Base-by-base conservation (phyloP, 306 rosid genomes). In the Alnus rubra region DNA sequence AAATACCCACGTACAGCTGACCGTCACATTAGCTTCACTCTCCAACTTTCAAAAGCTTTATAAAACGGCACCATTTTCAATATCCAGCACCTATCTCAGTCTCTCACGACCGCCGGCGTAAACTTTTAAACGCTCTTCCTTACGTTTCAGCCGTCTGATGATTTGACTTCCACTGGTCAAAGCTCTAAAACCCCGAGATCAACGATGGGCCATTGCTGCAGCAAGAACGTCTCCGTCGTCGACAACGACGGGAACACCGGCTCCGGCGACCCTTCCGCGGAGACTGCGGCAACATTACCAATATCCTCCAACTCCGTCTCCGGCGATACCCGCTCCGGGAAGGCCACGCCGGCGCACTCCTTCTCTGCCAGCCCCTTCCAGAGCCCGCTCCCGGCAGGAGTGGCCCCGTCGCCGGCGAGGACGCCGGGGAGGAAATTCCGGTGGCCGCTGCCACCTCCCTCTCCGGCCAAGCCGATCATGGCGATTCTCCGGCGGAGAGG, bases 381-480 rank as follows among this genome's bases (percentile, higher is more conserved):
- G 10, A 94, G 98, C 7, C 97, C 96, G 2, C 89, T 94, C 4
- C 98, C 98, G 0, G 82, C 93, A 0, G 97, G 97, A 9, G 88
- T 92, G 54, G 96, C 93, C 31, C 97, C 98, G 5, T 94, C 98
- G 10, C 98, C 98, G 78, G 98, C 97, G 4, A 89, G 81, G 51
- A 90, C 94, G 8, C 92, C 94, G 0, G 92, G 94, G 14, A 49
- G 98, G 87, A 94, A 90, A 82, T 92, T 94, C 78, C 82, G 97
- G 74, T 94, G 98, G 98, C 98, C 98, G 0, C 74, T 94, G 0
- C 97, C 98, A 2, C 98, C 98, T 0, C 98, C 98, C 0, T 95
- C 98, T 0, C 98, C 98, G n/a, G 98, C 98, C 71, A 95, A 86
- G 91, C 98, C 97, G 56, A 95, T 95, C 88, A 92, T 92, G 92